Evolutionary conservation across 768 basidiomycete genomes (phyloP).

Genomic region (Lactarius akahatsu): DNA sequence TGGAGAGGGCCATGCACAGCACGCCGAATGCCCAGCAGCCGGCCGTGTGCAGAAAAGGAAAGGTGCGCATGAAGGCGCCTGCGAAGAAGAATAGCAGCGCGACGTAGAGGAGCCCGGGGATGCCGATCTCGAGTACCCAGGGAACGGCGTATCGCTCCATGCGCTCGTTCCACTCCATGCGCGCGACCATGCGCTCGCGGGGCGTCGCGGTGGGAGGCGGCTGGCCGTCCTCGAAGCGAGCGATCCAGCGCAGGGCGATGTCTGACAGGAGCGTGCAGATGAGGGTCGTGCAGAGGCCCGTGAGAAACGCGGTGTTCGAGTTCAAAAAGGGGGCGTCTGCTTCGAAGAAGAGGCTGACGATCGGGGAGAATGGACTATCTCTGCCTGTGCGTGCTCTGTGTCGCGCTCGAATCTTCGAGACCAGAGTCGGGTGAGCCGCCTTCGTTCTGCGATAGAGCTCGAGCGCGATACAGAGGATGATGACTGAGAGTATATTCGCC

Average conservation of each 20-base stretch:
- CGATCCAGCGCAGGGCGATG: slow-evolving; percentile 21
- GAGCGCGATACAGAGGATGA: slow-evolving; percentile 17
- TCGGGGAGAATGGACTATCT: slow-evolving; percentile 12
- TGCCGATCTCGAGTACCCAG: slow-evolving; percentile 19
- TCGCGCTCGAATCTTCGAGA: slow-evolving; percentile 18
- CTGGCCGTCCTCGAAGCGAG: slow-evolving; percentile 7
- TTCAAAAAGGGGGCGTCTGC: slow-evolving; percentile 7
- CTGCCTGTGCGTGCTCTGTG: slow-evolving; percentile 14
- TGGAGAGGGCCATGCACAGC: background rate
- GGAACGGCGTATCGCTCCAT: slow-evolving; percentile 16
- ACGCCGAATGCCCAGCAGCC: background rate
- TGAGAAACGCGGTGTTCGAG: slow-evolving; percentile 17
- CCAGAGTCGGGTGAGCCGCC: slow-evolving; percentile 12
- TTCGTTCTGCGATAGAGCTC: slow-evolving; percentile 22
- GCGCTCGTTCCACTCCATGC: slow-evolving; percentile 23
- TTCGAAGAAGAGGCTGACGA: slow-evolving; percentile 24
- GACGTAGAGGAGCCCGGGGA: slow-evolving; percentile 15
- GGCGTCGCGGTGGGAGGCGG: slow-evolving; percentile 1
- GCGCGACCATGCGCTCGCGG: slow-evolving; percentile 20
- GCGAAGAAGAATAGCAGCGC: slow-evolving; percentile 11
- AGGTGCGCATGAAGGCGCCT: slow-evolving; percentile 8
- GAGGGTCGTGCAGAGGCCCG: slow-evolving; percentile 19
- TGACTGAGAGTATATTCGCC: slow-evolving; percentile 19
- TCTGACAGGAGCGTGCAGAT: slow-evolving; percentile 19
- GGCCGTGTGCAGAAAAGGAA: background rate